A percentile compares a stretch with the other conserved stretches of the same genome.
Evolutionary conservation across 2,329 filamentous ascomycete species (phyloP).

Genomic region (Helotiales sp.): DNA sequence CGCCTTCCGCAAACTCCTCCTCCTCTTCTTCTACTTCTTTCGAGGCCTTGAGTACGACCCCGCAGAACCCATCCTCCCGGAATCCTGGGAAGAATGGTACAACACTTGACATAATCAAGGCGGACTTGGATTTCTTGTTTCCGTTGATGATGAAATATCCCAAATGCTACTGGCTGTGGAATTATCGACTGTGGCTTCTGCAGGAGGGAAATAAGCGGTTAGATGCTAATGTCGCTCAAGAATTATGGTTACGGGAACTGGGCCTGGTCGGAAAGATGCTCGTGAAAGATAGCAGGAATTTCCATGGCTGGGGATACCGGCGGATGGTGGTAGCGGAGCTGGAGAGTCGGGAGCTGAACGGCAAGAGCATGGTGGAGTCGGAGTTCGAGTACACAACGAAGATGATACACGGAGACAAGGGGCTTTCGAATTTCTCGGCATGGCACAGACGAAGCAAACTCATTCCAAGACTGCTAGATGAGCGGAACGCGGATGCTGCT

Average conservation of each 20-base stretch:
- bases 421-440: slow-evolving; percentile 90
- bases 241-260: slow-evolving; percentile 83
- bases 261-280: slow-evolving; percentile 86
- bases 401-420: slow-evolving; percentile 73
- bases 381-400: slow-evolving; percentile 90
- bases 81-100: slow-evolving; percentile 52
- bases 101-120: slow-evolving; percentile 59
- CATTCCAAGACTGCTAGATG: slow-evolving; percentile 72
- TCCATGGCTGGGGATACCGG: slow-evolving; percentile 94
- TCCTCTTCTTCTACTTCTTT: slow-evolving; percentile 57
- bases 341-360: slow-evolving; percentile 56
- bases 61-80: slow-evolving; percentile 45
- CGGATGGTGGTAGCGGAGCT: slow-evolving; percentile 75
- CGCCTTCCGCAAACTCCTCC: slow-evolving; percentile 61
- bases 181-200: slow-evolving; percentile 86
- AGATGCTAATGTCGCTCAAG: slow-evolving; percentile 52
- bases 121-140: slow-evolving; percentile 80
- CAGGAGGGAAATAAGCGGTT: slow-evolving; percentile 68
- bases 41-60: slow-evolving; percentile 52
- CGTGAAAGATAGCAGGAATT: slow-evolving; percentile 81
- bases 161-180: slow-evolving; percentile 99
- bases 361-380: slow-evolving; percentile 66
- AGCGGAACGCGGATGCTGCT: slow-evolving; percentile 63
- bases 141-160: slow-evolving; percentile 82
- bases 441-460: slow-evolving; percentile 91